Conservation (phyloP, 75 land plant species). For the Pseudotsuga menziesii region DNA sequence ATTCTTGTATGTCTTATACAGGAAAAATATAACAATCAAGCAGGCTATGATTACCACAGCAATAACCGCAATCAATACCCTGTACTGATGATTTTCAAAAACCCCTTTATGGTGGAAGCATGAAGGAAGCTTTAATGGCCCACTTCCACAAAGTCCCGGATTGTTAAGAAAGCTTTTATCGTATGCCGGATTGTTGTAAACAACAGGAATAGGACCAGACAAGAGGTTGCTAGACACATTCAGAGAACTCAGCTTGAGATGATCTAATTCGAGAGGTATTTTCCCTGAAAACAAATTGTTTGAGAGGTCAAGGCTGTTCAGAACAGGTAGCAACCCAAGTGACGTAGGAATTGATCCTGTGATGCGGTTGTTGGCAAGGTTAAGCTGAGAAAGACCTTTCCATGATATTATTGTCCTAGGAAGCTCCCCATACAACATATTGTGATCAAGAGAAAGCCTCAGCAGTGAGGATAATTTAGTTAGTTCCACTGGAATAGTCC, state of each 20-base stretch:
- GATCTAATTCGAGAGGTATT: slow-evolving; percentile 26
- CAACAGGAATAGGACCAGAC: background rate
- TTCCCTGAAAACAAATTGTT: slow-evolving; percentile 50
- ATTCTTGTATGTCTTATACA: no score
- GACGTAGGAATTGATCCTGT: slow-evolving; percentile 27
- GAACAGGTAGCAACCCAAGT: slow-evolving; percentile 10
- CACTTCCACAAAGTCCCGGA: background rate
- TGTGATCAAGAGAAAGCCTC: slow-evolving; percentile 21
- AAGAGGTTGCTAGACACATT: background rate
- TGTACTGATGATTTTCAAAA: background rate
- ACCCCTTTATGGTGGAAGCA: background rate
- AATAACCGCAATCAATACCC: background rate
- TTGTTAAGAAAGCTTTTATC: background rate
- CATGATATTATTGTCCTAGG: slow-evolving; percentile 11
- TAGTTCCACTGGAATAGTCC: slow-evolving; percentile 21
- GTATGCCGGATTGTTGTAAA: background rate
- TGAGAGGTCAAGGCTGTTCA: slow-evolving; percentile 58
- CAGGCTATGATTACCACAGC: background rate
- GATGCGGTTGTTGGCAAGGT: slow-evolving; percentile 22
- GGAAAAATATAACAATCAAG: no score
- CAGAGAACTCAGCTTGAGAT: background rate
- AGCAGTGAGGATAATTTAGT: slow-evolving; percentile 2
- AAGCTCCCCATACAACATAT: slow-evolving; percentile 25
- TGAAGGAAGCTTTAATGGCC: background rate
- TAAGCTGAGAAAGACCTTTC: slow-evolving; percentile 15